phyloP scores from a whole-genome alignment of 371 early-diverging fungal species.

The Haplosporangium sp. region DNA sequence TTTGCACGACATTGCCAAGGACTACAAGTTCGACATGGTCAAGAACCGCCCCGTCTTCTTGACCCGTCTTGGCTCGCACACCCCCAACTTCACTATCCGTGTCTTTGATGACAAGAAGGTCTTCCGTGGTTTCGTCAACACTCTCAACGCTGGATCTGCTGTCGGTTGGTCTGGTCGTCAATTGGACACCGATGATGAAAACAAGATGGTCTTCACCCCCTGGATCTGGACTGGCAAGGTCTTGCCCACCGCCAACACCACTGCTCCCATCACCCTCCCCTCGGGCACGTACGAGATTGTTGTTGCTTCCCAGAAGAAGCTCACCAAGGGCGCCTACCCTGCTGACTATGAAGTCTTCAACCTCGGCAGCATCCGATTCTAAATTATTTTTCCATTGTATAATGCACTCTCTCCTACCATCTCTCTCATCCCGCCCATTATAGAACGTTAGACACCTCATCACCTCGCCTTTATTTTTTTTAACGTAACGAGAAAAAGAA shows the following conservation, averaged over 20 bases:
- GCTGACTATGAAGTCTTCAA: conserved; percentile 42
- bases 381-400: background rate
- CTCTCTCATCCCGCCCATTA: no score
- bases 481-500: no score
- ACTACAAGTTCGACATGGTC: conserved; percentile 26
- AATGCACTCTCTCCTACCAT: background rate
- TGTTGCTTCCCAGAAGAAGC: conserved; percentile 48
- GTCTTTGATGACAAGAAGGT: conserved; percentile 25
- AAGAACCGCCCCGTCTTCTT: conserved; percentile 24
- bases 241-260: conserved; percentile 15
- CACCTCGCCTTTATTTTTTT: no score
- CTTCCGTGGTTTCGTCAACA: conserved; percentile 32
- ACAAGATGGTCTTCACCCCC: conserved; percentile 10
- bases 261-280: conserved; percentile 9
- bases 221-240: conserved; percentile 35
- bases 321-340: conserved; percentile 49
- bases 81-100: conserved; percentile 34
- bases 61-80: conserved; percentile 45
- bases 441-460: no score
- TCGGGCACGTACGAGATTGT: conserved; percentile 29
- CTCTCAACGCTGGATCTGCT: conserved; percentile 11
- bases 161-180: conserved; percentile 22
- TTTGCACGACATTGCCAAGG: conserved; percentile 10
- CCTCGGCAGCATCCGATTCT: conserved; percentile 23
- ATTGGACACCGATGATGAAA: conserved; percentile 18